Evolutionary conservation across 1,284 basidiomycete genomes (phyloP).

Genomic region (Leccinum ponderosum): DNA sequence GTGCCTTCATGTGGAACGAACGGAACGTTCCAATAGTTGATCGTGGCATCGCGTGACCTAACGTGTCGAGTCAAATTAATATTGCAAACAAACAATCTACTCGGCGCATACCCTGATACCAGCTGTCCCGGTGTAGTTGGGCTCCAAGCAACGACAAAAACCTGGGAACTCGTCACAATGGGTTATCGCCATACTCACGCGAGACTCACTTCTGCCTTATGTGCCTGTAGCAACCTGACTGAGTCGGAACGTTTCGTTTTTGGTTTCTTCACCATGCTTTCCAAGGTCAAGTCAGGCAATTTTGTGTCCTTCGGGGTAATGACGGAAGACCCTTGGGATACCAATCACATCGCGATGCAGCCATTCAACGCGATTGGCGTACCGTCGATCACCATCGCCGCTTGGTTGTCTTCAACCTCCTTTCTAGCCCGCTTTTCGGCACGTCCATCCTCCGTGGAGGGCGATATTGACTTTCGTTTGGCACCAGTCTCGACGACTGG

Average conservation of each 20-base stretch:
- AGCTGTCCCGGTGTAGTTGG: constrained; percentile 60
- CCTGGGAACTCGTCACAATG: constrained; percentile 41
- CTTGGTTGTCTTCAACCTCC: constrained; percentile 38
- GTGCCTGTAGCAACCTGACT: constrained; percentile 55
- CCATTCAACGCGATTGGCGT: background rate
- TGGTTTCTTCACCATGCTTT: constrained; percentile 36
- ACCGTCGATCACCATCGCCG: constrained; percentile 39
- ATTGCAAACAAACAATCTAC: background rate
- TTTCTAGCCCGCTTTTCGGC: constrained; percentile 53
- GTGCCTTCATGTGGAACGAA: constrained; percentile 37
- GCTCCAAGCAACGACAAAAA: constrained; percentile 83
- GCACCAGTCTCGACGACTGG: constrained; percentile 14
- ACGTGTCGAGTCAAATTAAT: constrained; percentile 7
- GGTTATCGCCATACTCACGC: background rate
- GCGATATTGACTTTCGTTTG: constrained; percentile 53
- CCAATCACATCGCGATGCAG: background rate
- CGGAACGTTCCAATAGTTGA: constrained; percentile 75
- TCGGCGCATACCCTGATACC: constrained; percentile 65
- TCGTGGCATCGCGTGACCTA: constrained; percentile 75
- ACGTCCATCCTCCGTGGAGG: constrained; percentile 43
- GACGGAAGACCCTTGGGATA: constrained; percentile 13
- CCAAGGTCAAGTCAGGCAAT: constrained; percentile 22
- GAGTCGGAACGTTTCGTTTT: constrained; percentile 41
- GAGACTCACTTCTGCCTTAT: constrained; percentile 58
- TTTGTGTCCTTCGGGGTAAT: constrained; percentile 25